phyloP scores from a whole-genome alignment of 2,329 filamentous ascomycete genomes.

The Curvularia eragrostidis region DNA sequence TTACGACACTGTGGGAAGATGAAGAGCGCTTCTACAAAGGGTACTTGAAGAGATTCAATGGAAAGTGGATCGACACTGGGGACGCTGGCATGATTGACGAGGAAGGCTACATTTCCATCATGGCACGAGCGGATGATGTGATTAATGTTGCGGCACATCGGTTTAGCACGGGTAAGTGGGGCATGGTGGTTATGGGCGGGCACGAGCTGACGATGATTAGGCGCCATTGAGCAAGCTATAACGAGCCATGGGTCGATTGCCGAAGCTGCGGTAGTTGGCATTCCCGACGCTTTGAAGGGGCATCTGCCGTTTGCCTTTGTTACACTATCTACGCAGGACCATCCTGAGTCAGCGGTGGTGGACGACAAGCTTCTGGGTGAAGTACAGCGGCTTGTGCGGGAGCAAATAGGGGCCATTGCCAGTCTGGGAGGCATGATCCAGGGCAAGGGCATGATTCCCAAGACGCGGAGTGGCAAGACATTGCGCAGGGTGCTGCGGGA shows the following conservation, averaged over 20 bases:
- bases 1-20: conserved; percentile 85
- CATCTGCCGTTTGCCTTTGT: conserved; percentile 92
- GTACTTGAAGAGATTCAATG: conserved; percentile 81
- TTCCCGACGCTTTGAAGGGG: conserved; percentile 86
- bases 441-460: conserved; percentile 85
- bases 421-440: conserved; percentile 85
- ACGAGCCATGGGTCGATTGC: conserved; percentile 78
- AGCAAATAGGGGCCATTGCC: conserved; percentile 87
- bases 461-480: conserved; percentile 92
- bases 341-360: conserved; percentile 61
- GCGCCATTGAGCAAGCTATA: conserved; percentile 89
- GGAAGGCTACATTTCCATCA: conserved; percentile 70
- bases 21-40: conserved; percentile 84
- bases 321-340: conserved; percentile 61
- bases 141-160: conserved; percentile 96
- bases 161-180: conserved; percentile 76
- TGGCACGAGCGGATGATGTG: conserved; percentile 78
- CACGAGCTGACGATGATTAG: conserved; percentile 51
- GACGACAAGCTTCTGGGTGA: conserved; percentile 62
- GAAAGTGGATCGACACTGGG: conserved; percentile 87
- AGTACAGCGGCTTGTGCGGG: conserved; percentile 74
- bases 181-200: not conserved
- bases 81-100: conserved; percentile 86
- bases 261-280: conserved; percentile 84
- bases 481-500: conserved; percentile 81